Evolutionary conservation across 768 basidiomycete species (phyloP).

Genomic region (Albatrellus ellisii): DNA sequence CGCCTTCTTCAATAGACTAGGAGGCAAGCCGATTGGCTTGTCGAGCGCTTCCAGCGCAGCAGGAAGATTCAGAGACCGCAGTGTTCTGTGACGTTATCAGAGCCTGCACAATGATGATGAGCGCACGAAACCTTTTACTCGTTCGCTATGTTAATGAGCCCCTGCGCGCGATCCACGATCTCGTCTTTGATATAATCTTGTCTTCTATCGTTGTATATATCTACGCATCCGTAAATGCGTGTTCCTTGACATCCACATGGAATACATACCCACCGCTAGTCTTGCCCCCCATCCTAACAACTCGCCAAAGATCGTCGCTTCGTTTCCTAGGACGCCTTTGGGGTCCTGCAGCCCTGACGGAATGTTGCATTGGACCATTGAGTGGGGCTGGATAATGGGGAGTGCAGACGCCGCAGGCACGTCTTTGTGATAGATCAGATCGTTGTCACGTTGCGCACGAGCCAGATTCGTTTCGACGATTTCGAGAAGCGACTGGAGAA

Average conservation of each 20-base stretch:
- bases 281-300: conserved; percentile 80
- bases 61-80: conserved; percentile 68
- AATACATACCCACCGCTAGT: conserved; percentile 65
- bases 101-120: neutral
- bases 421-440: conserved; percentile 88
- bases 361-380: conserved; percentile 48
- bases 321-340: conserved; percentile 35
- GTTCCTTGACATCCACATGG: neutral
- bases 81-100: conserved; percentile 29
- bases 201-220: conserved; percentile 80
- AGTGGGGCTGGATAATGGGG: conserved; percentile 44
- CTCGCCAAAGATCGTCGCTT: conserved; percentile 54
- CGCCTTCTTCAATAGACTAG: conserved; percentile 74
- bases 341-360: conserved; percentile 49
- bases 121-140: conserved; percentile 28
- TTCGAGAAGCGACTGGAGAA: conserved; percentile 60
- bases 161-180: conserved; percentile 44
- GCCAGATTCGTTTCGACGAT: conserved; percentile 50
- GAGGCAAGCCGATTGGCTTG: conserved; percentile 76
- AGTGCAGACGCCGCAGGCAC: conserved; percentile 65
- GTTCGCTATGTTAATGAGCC: conserved; percentile 46
- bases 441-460: conserved; percentile 83
- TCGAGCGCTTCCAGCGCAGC: conserved; percentile 81
- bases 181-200: conserved; percentile 56
- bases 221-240: conserved; percentile 22